A percentile compares a stretch with the other conserved stretches of the same genome.
phyloP scores from a whole-genome alignment of 192 early-diverging fungal species.

The Coemansia sp. region DNA sequence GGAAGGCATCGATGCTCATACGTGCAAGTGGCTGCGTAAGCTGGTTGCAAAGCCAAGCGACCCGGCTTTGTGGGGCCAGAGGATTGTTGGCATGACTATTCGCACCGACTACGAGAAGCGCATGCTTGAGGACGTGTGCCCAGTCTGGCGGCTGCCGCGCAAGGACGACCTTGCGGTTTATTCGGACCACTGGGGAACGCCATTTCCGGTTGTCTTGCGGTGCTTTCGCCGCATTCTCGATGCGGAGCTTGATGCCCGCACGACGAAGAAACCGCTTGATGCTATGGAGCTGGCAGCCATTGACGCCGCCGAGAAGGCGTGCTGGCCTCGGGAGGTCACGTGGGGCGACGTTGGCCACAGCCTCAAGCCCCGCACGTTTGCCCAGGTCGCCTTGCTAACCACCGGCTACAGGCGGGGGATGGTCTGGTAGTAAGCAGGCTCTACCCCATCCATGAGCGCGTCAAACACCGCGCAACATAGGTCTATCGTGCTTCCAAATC shows the following conservation, averaged over 20 bases:
- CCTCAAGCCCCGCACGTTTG: constrained; percentile 12
- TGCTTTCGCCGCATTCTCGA: not conserved
- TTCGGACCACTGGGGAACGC: not conserved
- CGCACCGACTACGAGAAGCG: not conserved
- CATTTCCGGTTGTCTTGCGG: not conserved
- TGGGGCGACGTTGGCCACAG: constrained; percentile 20
- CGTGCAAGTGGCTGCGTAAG: not conserved
- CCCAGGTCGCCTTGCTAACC: not conserved
- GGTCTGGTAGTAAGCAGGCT: not conserved
- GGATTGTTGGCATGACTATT: no score
- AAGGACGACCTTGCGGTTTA: not conserved
- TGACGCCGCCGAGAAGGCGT: not conserved
- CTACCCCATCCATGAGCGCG: no score
- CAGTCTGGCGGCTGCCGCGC: not conserved
- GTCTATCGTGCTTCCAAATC: no score
- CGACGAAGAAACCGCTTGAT: not conserved
- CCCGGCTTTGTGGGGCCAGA: not conserved
- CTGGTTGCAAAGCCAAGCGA: constrained; percentile 1
- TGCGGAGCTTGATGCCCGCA: not conserved
- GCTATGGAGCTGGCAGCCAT: constrained; percentile 5
- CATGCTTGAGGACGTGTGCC: not conserved
- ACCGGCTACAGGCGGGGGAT: not conserved
- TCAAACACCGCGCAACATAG: no score
- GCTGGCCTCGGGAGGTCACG: not conserved
- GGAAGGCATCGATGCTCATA: not conserved